Conservation (phyloP, 768 basidiomycete genomes). For the Postia placenta region DNA sequence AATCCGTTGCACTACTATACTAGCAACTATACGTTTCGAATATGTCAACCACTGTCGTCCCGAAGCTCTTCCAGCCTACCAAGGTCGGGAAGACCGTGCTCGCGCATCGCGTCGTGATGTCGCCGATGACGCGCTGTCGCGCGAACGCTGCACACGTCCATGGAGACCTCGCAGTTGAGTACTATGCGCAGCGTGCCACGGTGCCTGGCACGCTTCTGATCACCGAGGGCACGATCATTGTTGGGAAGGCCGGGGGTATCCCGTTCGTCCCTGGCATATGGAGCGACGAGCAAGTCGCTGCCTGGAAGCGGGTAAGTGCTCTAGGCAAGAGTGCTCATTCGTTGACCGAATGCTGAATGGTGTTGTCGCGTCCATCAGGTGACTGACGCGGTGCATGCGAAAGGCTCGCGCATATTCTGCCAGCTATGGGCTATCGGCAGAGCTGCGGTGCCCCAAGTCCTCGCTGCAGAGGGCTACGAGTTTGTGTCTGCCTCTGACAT, state of each 20-base stretch:
- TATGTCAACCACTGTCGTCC: slow-evolving; percentile 42
- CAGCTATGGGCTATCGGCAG: slow-evolving; percentile 55
- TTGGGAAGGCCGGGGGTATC: slow-evolving; percentile 41
- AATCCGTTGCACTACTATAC: too few relatives aligned
- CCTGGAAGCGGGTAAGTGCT: slow-evolving; percentile 43
- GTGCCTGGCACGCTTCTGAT: slow-evolving; percentile 49
- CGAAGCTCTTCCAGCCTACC: too few relatives aligned
- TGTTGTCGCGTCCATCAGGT: slow-evolving; percentile 30
- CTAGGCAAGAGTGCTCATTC: not conserved
- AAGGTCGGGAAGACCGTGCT: too few relatives aligned
- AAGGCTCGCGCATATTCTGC: too few relatives aligned
- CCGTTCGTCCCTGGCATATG: slow-evolving; percentile 57
- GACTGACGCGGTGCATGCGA: slow-evolving; percentile 48
- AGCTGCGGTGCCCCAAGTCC: slow-evolving; percentile 6
- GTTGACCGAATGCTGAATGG: not conserved
- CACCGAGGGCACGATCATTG: slow-evolving; percentile 51
- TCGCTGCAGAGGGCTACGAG: slow-evolving; percentile 29
- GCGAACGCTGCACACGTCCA: slow-evolving; percentile 29
- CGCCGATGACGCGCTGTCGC: slow-evolving; percentile 43
- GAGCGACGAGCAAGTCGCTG: slow-evolving; percentile 47
- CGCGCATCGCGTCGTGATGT: slow-evolving; percentile 42
- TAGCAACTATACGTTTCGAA: too few relatives aligned
- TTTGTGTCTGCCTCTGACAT: too few relatives aligned
- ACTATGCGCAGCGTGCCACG: slow-evolving; percentile 37
- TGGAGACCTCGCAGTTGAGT: too few relatives aligned